phyloP scores from a whole-genome alignment of 495 filamentous ascomycete species.

The Physcia stellaris region DNA sequence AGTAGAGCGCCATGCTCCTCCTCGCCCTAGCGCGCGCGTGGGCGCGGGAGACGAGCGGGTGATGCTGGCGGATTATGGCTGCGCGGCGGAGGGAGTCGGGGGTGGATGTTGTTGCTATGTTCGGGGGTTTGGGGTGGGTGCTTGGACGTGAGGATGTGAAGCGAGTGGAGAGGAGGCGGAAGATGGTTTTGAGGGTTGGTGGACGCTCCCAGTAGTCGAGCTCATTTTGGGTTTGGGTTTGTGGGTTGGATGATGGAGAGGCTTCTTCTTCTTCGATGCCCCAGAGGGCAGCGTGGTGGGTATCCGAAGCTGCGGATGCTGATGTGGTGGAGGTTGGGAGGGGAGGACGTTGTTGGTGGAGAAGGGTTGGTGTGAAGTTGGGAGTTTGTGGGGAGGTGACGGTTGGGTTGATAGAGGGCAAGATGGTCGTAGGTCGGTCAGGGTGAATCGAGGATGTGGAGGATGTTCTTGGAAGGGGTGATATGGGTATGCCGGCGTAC shows the following conservation, averaged over 20 bases:
- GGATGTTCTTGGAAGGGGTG: no score
- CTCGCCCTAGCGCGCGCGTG: constrained; percentile 23
- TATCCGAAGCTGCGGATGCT: no score
- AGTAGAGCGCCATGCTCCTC: constrained; percentile 36
- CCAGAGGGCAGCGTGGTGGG: constrained; percentile 45
- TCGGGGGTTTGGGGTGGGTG: constrained; percentile 6
- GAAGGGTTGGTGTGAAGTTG: constrained; percentile 27
- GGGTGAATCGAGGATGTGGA: constrained; percentile 16
- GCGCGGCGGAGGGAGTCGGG: constrained; percentile 63
- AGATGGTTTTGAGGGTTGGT: constrained; percentile 75
- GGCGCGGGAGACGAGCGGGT: constrained; percentile 59
- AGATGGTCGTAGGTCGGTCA: constrained; percentile 8
- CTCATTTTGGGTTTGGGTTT: constrained; percentile 20
- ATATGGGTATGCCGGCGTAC: constrained; percentile 39
- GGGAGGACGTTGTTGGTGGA: constrained; percentile 7
- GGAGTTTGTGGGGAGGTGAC: constrained; percentile 30
- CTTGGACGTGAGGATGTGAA: constrained; percentile 39
- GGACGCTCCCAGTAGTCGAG: constrained; percentile 82
- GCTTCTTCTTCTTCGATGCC: constrained; percentile 49
- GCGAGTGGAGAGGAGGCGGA: constrained; percentile 66
- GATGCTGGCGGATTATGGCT: constrained; percentile 69
- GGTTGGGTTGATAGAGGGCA: constrained; percentile 13
- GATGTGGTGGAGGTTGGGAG: constrained; percentile 16
- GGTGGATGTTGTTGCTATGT: constrained; percentile 32
- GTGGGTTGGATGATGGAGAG: constrained; percentile 8